Evolutionary conservation across 352 stramenopile species (phyloP).

Genomic region (Globisporangium emineosum): DNA sequence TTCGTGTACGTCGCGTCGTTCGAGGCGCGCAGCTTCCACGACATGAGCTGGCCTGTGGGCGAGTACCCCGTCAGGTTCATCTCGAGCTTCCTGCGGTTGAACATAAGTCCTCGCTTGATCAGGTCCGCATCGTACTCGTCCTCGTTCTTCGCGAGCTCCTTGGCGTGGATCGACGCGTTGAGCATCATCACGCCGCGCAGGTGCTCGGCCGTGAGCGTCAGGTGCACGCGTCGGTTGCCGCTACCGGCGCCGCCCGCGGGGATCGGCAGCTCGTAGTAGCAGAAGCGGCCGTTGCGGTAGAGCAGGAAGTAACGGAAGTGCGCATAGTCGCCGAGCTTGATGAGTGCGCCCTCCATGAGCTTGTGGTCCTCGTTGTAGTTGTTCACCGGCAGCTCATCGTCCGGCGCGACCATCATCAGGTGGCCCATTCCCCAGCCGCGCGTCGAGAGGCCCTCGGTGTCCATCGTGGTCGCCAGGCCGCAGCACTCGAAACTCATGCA

Average conservation of each 20-base stretch:
- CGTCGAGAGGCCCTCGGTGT: slow-evolving; percentile 12
- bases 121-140: slow-evolving; percentile 70
- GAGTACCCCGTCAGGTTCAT: slow-evolving; percentile 83
- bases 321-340: slow-evolving; percentile 85
- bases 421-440: slow-evolving; percentile 17
- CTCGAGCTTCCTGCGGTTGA: slow-evolving; percentile 80
- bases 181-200: slow-evolving; percentile 84
- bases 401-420: slow-evolving; percentile 18
- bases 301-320: slow-evolving; percentile 86
- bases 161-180: slow-evolving; percentile 66
- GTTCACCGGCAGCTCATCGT: slow-evolving; percentile 51
- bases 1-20: slow-evolving; percentile 74
- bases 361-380: slow-evolving; percentile 86
- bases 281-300: slow-evolving; percentile 78
- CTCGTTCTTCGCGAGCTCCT: slow-evolving; percentile 59
- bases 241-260: slow-evolving; percentile 22
- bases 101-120: slow-evolving; percentile 66
- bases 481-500: slow-evolving; percentile 16
- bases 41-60: slow-evolving; percentile 70
- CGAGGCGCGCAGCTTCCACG: slow-evolving; percentile 71
- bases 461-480: slow-evolving; percentile 7
- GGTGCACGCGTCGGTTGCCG: slow-evolving; percentile 42
- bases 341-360: slow-evolving; percentile 83
- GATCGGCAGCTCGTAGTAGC: slow-evolving; percentile 86
- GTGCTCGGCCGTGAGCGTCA: slow-evolving; percentile 75